A percentile compares a stretch with the other conserved stretches of the same genome.
phyloP scores from a whole-genome alignment of 2,329 filamentous ascomycete species.

The Arachnomyces sp. region DNA sequence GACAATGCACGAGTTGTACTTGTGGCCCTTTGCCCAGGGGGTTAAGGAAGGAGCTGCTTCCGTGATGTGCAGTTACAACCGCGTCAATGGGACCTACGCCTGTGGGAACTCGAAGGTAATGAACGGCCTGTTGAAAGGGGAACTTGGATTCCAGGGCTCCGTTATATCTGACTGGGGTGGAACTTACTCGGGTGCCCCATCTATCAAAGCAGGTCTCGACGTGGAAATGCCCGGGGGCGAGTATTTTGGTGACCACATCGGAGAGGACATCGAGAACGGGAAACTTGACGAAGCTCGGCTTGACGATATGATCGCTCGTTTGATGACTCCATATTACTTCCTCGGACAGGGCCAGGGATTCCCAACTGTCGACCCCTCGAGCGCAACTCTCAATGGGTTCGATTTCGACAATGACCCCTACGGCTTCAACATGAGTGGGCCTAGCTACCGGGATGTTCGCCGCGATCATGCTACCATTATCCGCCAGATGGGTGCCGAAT shows the following conservation, averaged over 20 bases:
- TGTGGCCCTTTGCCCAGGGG: slow-evolving; percentile 65
- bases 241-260: slow-evolving; percentile 30
- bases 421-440: no score
- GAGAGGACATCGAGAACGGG: slow-evolving; percentile 27
- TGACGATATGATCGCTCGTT: slow-evolving; percentile 36
- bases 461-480: slow-evolving; percentile 25
- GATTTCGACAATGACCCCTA: no score
- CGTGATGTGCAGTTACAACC: slow-evolving; percentile 32
- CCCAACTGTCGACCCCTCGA: slow-evolving; percentile 14
- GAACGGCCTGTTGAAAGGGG: slow-evolving; percentile 35
- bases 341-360: slow-evolving; percentile 32
- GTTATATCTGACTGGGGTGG: slow-evolving; percentile 32
- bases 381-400: no score
- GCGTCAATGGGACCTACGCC: slow-evolving; percentile 35
- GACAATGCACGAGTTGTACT: slow-evolving; percentile 62
- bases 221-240: slow-evolving; percentile 33
- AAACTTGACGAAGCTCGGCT: slow-evolving; percentile 29
- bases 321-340: slow-evolving; percentile 36
- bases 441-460: slow-evolving; percentile 38
- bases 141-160: slow-evolving; percentile 38
- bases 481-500: slow-evolving; percentile 50
- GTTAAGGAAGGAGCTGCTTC: slow-evolving; percentile 48
- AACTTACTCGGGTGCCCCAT: slow-evolving; percentile 29
- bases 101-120: slow-evolving; percentile 37
- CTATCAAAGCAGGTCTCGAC: slow-evolving; percentile 38